These are phyloP conservation scores for Lycium barbarum DNA, from an alignment of 257 asterid genomes.

Conservation along the genomic window DNA sequence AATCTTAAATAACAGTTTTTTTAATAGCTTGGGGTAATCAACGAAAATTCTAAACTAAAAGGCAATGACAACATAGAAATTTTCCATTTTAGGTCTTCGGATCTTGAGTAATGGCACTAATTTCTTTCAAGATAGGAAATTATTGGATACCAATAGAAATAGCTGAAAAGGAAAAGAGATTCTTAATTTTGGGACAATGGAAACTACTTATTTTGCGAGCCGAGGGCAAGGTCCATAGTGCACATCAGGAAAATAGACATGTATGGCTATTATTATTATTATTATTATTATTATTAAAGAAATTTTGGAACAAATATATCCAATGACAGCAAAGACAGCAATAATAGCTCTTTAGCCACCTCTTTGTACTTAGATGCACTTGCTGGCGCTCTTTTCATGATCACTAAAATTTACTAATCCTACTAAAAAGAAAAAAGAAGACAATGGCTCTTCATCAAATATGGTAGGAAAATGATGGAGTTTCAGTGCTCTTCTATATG, in stretches of 20 bases:
- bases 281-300: background rate
- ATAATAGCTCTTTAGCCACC: background rate
- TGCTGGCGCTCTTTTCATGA: background rate
- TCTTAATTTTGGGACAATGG: background rate
- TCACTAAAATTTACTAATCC: background rate
- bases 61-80: background rate
- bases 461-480: background rate
- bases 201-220: background rate
- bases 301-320: background rate
- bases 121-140: conserved; percentile 11
- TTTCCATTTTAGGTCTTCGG: conserved; percentile 5
- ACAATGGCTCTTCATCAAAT: background rate
- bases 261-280: background rate
- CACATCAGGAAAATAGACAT: background rate
- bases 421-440: background rate
- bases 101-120: background rate
- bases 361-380: background rate
- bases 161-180: conserved; percentile 7
- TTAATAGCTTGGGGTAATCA: background rate
- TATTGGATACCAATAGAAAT: background rate
- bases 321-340: background rate
- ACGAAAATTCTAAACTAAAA: conserved; percentile 12
- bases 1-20: background rate
- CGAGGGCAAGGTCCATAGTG: background rate
- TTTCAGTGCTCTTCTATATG: background rate